Evolutionary conservation across 2,329 filamentous ascomycete genomes (phyloP).

Genomic region (Cladorrhinum sp.): DNA sequence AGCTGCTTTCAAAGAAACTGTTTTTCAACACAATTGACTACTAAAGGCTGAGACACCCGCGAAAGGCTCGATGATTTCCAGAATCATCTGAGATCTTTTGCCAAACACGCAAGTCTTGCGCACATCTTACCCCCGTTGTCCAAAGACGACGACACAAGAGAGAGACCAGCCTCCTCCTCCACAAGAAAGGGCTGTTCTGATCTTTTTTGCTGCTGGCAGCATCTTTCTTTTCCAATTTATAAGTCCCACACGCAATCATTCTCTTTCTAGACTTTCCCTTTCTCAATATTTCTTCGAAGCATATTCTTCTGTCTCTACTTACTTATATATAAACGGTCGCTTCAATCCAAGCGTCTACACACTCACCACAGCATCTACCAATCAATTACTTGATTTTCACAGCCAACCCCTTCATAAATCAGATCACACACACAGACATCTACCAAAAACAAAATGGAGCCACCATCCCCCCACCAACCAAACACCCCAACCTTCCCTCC

Average conservation of each 20-base stretch:
- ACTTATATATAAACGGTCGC: not conserved
- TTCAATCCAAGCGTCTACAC: not conserved
- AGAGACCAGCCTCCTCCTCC: not conserved
- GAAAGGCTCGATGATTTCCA: not conserved
- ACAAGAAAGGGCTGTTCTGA: not conserved
- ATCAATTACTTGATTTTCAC: no score
- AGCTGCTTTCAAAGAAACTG: constrained; percentile 12
- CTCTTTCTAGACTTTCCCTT: not conserved
- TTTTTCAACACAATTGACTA: not conserved
- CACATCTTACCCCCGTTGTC: constrained; percentile 5
- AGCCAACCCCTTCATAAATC: no score
- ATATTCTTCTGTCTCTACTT: not conserved
- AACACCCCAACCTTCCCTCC: constrained; percentile 3
- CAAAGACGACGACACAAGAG: constrained; percentile 10
- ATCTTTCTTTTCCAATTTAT: not conserved
- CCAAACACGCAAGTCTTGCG: not conserved
- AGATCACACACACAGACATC: not conserved
- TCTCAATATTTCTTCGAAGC: not conserved
- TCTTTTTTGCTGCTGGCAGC: constrained; percentile 17
- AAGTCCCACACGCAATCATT: constrained; percentile 8
- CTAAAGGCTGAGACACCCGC: constrained; percentile 10
- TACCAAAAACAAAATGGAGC: constrained; percentile 12
- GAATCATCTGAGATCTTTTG: constrained; percentile 11
- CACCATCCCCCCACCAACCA: constrained; percentile 12
- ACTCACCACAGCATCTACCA: not conserved